Base-by-base conservation (phyloP, 495 filamentous ascomycete genomes). In the Penicillium coffeae region DNA sequence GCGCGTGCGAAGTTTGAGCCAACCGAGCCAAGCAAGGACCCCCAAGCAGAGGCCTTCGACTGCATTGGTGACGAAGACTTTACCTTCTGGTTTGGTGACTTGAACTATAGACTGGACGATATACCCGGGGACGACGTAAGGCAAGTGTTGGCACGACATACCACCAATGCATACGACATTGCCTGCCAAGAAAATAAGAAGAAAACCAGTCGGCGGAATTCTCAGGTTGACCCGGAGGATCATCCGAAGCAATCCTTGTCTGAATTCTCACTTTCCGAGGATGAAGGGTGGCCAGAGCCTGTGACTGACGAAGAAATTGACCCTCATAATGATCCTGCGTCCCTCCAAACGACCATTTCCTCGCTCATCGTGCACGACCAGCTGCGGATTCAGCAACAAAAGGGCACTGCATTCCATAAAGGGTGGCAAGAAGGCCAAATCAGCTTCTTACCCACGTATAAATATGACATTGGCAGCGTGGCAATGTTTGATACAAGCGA, bases 401-500 rank as follows among this genome's bases (percentile, higher is more conserved):
- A 81, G 21, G 78, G 81, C 8, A 91, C 87, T 62, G 81, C 85
- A 5, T 95, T 97, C 50, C 81, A 93, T 48, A 86, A 93, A 50
- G 92, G 90, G 6, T 99, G 92, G 89, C 76, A 77, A 21, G 94
- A 99, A 70, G 94, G 94, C 0, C 73, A 79, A 7, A 94, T 99
- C 34, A 76, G 76, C 6, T 99, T 97, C 60, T 60, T 96, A 21
- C 94, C 94, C 10, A 94, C 92, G 0, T 99, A 94, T 61, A 94
- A 94, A 66, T 99, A 97, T 54, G 94, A 99, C 58, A 77, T 93
- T 32, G 94, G 94, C n/a, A 95, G 86, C 32, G 84, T 96, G 45
- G 88, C 88, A 3, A 77, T 87, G 48, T 97, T 96, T 62, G 94
- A 99, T 68, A 87, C 90, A 0, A 95, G 89, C 50, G 94, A 96